These are phyloP conservation scores for Lepiota venenata DNA, from an alignment of 768 basidiomycete species.

Conservation along the genomic window DNA sequence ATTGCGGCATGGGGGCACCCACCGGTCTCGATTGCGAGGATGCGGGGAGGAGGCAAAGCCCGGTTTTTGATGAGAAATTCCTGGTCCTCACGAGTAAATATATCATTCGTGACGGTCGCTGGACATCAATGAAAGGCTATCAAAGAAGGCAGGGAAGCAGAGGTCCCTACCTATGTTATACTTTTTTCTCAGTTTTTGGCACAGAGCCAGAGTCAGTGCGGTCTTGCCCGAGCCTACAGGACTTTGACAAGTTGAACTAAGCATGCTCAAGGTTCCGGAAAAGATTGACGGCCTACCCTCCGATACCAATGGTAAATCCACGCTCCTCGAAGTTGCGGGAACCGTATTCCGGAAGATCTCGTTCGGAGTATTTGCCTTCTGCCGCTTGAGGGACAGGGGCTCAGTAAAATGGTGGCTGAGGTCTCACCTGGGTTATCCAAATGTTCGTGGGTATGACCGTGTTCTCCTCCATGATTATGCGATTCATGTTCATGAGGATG, in stretches of 20 bases:
- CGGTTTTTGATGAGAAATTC: slow-evolving; percentile 94
- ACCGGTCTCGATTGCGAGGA: slow-evolving; percentile 96
- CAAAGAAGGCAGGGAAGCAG: neutral
- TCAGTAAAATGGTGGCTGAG: neutral
- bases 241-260: slow-evolving; percentile 36
- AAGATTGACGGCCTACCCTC: slow-evolving; percentile 60
- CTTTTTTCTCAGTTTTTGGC: slow-evolving; percentile 71
- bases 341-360: slow-evolving; percentile 89
- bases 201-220: slow-evolving; percentile 87
- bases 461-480: slow-evolving; percentile 46
- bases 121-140: neutral
- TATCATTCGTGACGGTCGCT: slow-evolving; percentile 98
- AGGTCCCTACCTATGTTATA: slow-evolving; percentile 81
- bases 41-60: slow-evolving; percentile 80
- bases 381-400: neutral
- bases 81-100: slow-evolving; percentile 97
- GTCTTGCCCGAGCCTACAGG: slow-evolving; percentile 99
- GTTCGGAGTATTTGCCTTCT: slow-evolving; percentile 85
- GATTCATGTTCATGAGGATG: slow-evolving; percentile 61
- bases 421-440: slow-evolving; percentile 79
- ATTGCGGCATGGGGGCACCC: slow-evolving; percentile 99
- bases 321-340: slow-evolving; percentile 84
- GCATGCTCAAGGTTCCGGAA: neutral
- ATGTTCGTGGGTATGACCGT: slow-evolving; percentile 95
- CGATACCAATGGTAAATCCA: slow-evolving; percentile 97